Evolutionary conservation across 805 yeast genomes (phyloP).

Genomic region (Kodamaea hsintzibuensis): DNA sequence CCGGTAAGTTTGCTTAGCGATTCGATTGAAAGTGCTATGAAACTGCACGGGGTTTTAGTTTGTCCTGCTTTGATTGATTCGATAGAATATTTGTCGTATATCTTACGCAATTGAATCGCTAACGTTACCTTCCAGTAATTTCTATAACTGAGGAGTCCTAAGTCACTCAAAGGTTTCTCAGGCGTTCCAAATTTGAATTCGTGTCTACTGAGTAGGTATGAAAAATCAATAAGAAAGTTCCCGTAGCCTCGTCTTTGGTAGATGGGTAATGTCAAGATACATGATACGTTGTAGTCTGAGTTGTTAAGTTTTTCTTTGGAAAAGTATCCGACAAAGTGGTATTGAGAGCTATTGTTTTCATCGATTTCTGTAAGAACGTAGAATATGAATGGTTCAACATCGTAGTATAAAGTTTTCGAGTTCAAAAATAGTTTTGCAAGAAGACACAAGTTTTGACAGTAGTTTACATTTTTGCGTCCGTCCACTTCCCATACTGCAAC

Average conservation of each 20-base stretch:
- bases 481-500: conserved; percentile 56
- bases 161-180: conserved; percentile 87
- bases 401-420: conserved; percentile 89
- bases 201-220: conserved; percentile 72
- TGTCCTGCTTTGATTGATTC: not conserved
- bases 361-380: conserved; percentile 78
- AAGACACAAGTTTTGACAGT: conserved; percentile 87
- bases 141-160: conserved; percentile 83
- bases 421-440: conserved; percentile 86
- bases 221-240: conserved; percentile 81
- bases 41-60: not conserved
- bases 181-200: conserved; percentile 90
- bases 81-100: conserved; percentile 17
- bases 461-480: conserved; percentile 77
- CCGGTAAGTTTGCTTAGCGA: conserved; percentile 73
- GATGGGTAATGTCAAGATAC: conserved; percentile 86
- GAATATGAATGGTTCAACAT: conserved; percentile 93
- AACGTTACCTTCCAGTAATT: conserved; percentile 80
- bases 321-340: conserved; percentile 91
- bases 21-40: conserved; percentile 49
- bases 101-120: conserved; percentile 44
- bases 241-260: conserved; percentile 91
- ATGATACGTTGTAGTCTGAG: conserved; percentile 80
- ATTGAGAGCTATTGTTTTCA: conserved; percentile 36
- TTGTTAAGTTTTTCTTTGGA: conserved; percentile 81